Evolutionary conservation across 257 asterid genomes (phyloP), one percentile per base, ranked within the genome.

Genomic region (Jacaranda mimosifolia): DNA sequence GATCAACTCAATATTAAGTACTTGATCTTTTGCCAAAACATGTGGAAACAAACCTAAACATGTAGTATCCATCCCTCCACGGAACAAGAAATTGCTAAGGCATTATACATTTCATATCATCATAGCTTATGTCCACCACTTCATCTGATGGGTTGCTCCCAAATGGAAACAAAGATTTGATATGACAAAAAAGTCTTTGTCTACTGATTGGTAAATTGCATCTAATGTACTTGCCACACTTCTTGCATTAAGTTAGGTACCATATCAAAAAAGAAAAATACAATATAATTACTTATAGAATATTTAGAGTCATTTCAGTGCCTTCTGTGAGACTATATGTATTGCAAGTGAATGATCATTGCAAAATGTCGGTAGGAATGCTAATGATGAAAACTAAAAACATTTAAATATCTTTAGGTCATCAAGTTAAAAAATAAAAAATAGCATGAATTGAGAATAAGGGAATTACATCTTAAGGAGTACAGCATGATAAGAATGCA

Each of bases 111-210:
- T 10, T 72, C 35, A 19, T 43, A 7, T 42, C 45, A 26, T 17
- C 63, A 17, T 5, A n/a, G 43, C 59, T 69, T 57, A 55, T 68
- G 7, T 35, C 11, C 53, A 14, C 11, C 3, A 72, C 43, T 39
- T 72, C 76, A 9, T 18, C 38, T 8, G 67, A 14, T 1, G 68
- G 69, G 69, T 46, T 72, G 39, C 68, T 59, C 63, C 19, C 64
- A 52, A 21, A 59, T 18, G 59, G 43, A 15, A 15, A 80, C 77
- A 68, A 74, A 26, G 26, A 63, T 62, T 63, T 60, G 70, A 62
- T 55, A 74, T 62, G 32, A 26, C 72, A 74, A 45, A 8, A 53
- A 26, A 63, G 9, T n/a, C 40, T 26, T 21, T 55, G 69, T 70
- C 72, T 60, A 18, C 45, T 58, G 43, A 65, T 10, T 52, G 64